These are phyloP conservation scores for Pythium apleroticum DNA, from an alignment of 352 stramenopile species.

Conservation along the genomic window DNA sequence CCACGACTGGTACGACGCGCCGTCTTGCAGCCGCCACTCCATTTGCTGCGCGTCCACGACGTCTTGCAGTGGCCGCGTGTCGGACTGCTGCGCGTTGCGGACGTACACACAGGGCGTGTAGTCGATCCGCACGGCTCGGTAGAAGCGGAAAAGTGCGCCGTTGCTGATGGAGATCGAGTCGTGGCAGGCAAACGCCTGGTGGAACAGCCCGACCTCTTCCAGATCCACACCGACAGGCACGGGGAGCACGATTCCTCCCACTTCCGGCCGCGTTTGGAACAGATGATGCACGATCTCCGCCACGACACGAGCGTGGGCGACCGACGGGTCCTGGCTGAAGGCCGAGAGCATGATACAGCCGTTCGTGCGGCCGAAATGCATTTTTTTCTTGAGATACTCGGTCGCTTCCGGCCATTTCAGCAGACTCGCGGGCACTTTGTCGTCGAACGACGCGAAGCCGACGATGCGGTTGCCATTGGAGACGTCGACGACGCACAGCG, in stretches of 20 bases:
- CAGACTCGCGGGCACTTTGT: slow-evolving; percentile 46
- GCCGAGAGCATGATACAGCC: slow-evolving; percentile 53
- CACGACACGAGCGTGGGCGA: slow-evolving; percentile 29
- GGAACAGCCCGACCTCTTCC: slow-evolving; percentile 56
- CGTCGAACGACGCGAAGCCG: slow-evolving; percentile 66
- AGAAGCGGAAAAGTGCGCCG: slow-evolving; percentile 58
- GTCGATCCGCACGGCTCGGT: slow-evolving; percentile 47
- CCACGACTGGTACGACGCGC: slow-evolving; percentile 40
- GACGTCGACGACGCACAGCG: slow-evolving; percentile 41
- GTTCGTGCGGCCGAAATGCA: slow-evolving; percentile 46
- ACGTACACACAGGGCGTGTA: slow-evolving; percentile 46
- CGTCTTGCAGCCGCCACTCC: slow-evolving; percentile 34
- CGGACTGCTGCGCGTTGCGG: slow-evolving; percentile 19
- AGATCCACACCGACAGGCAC: slow-evolving; percentile 52
- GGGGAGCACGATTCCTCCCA: slow-evolving; percentile 53
- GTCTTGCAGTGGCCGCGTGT: slow-evolving; percentile 32
- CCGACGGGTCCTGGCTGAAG: slow-evolving; percentile 39
- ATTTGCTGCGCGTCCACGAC: slow-evolving; percentile 37
- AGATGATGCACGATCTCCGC: slow-evolving; percentile 44
- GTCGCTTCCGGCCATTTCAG: slow-evolving; percentile 55
- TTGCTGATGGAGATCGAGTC: slow-evolving; percentile 46
- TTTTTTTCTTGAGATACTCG: slow-evolving; percentile 64
- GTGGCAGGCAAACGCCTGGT: slow-evolving; percentile 56
- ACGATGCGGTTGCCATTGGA: slow-evolving; percentile 18
- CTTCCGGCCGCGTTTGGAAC: slow-evolving; percentile 35